These are phyloP conservation scores for Beauveria sp. DNA, from an alignment of 2,329 filamentous ascomycete species.

Conservation along the genomic window DNA sequence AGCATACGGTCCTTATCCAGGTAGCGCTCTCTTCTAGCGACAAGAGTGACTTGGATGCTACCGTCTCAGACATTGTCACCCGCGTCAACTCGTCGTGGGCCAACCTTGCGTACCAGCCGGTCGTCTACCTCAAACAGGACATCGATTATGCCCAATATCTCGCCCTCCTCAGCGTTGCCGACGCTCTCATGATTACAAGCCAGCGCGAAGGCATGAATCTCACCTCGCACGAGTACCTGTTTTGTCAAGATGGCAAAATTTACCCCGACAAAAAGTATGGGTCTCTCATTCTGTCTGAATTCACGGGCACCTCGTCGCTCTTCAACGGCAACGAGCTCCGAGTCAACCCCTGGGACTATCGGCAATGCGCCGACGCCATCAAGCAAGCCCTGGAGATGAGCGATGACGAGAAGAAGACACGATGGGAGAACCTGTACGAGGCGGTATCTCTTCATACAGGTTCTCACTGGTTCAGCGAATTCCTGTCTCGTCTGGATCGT, in stretches of 20 bases:
- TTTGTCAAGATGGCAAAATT: slow-evolving; percentile 78
- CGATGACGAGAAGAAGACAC: slow-evolving; percentile 61
- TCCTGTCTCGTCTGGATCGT: slow-evolving; percentile 61
- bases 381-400: slow-evolving; percentile 74
- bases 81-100: slow-evolving; percentile 89
- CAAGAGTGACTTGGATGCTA: slow-evolving; percentile 77
- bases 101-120: slow-evolving; percentile 82
- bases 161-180: slow-evolving; percentile 81
- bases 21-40: slow-evolving; percentile 88
- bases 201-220: slow-evolving; percentile 97
- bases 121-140: slow-evolving; percentile 92
- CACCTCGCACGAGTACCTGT: slow-evolving; percentile 88
- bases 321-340: slow-evolving; percentile 74
- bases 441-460: slow-evolving; percentile 77
- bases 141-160: slow-evolving; percentile 89
- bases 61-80: slow-evolving; percentile 88
- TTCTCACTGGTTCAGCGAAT: slow-evolving; percentile 74
- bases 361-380: slow-evolving; percentile 79
- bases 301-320: slow-evolving; percentile 83
- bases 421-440: slow-evolving; percentile 67
- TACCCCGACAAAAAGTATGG: slow-evolving; percentile 69
- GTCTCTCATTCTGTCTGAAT: slow-evolving; percentile 87
- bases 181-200: slow-evolving; percentile 89
- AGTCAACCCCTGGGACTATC: slow-evolving; percentile 94
- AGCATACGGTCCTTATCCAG: slow-evolving; percentile 84